Evolutionary conservation across 345 rosid species (phyloP), one percentile per base, ranked within the genome.

Genomic region (Melaleuca alternifolia): DNA sequence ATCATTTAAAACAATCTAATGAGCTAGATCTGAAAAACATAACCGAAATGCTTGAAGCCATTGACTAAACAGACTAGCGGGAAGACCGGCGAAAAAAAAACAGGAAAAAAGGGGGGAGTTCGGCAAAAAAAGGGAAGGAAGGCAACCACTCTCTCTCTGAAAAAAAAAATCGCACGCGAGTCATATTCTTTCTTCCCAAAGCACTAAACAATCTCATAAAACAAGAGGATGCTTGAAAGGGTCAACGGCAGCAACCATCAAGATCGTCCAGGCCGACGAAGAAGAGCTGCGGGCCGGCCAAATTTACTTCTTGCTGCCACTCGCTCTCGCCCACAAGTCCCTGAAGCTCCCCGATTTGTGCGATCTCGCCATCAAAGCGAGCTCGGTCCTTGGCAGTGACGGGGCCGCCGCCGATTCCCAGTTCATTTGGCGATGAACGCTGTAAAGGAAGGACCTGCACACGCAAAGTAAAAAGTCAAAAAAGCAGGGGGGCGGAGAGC

Each of bases 241-340:
- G 23, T 33, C 46, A 18, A 16, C 77, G 10, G 23, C 44, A 16
- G 77, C 50, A 26, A 56, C 14, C n/a, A 37, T 84, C 51, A 57
- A 57, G 30, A 54, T 84, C 76, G 16, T 52, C 89, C 51, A 24
- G 44, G 76, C 54, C 11, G 88, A 91, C 54, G 92, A 92, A 20
- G 90, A 89, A 71, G 89, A 86, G 50, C 88, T 92, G 13, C 93
- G 88, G 84, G 56, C 79, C 50, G 93, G 89, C 50, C 91, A 87
- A 33, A 77, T 92, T 76, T 91, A 91, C 87, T 89, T 91, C 86
- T 85, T 91, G n/a, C 15, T 90, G 84, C 93, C 93, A 10, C 53
- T 84, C 18, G 88, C 88, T 46, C 82, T 33, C 26, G 79, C 91
- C 18, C 59, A 48, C 48, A 88, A 51, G 24, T 83, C 87, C 5